Conservation (phyloP, 345 rosid species). For the Citrus sinensis region DVS_A1.0 CM039168.1:16800501-16801000, state of each 20-base stretch:
- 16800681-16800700: slow-evolving; percentile 48
- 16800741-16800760: slow-evolving; percentile 40
- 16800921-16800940: slow-evolving; percentile 8
- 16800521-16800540: slow-evolving; percentile 67
- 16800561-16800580: neutral
- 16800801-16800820: neutral
- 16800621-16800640: neutral
- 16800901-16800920: no score
- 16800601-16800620: neutral
- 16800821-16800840: slow-evolving; percentile 10
- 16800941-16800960: slow-evolving; percentile 22
- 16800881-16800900: no score
- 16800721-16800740: slow-evolving; percentile 26
- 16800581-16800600: neutral
- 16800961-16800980: neutral
- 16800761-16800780: slow-evolving; percentile 32
- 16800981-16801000: neutral
- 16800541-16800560: neutral
- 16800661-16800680: slow-evolving; percentile 46
- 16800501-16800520: slow-evolving; percentile 67
- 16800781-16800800: slow-evolving; percentile 9
- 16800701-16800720: slow-evolving; percentile 47
- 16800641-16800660: slow-evolving; percentile 7
- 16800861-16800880: neutral
- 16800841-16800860: slow-evolving; percentile 12